phyloP scores from a whole-genome alignment of 1,139 yeast genomes.

The Saccharomyces hybrid region DNA sequence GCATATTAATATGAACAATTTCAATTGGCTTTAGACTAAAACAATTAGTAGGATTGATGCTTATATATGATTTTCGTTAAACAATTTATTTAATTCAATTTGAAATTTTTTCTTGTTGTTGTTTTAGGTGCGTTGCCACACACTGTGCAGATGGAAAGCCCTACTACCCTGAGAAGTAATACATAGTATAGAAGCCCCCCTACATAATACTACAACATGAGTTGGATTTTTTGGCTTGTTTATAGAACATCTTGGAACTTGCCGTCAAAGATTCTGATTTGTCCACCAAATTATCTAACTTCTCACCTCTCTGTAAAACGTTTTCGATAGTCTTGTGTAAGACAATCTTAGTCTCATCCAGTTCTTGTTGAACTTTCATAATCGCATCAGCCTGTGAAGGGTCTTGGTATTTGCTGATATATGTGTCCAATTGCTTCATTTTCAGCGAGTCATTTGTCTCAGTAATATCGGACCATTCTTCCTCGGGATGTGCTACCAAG shows the following conservation, averaged over 20 bases:
- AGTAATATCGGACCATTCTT: conserved; percentile 55
- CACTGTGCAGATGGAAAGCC: background rate
- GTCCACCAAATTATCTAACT: conserved; percentile 86
- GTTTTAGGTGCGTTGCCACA: background rate
- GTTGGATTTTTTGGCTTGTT: conserved; percentile 95
- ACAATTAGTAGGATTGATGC: background rate
- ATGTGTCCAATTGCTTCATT: conserved; percentile 58
- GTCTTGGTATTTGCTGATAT: conserved; percentile 82
- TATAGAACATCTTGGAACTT: conserved; percentile 87
- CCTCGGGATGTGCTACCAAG: conserved; percentile 69
- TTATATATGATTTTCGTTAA: background rate
- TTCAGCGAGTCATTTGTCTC: conserved; percentile 45
- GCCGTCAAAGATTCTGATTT: conserved; percentile 88
- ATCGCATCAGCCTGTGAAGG: conserved; percentile 95
- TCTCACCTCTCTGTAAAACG: conserved; percentile 93
- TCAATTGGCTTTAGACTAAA: background rate
- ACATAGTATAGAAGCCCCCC: conserved; percentile 8
- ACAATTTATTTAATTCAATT: background rate
- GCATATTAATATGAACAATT: background rate
- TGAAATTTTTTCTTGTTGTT: background rate
- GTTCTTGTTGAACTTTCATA: conserved; percentile 94
- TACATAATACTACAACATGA: conserved; percentile 85
- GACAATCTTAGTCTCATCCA: conserved; percentile 95
- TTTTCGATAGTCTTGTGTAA: conserved; percentile 92
- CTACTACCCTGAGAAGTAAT: background rate